Conservation (phyloP, 1,139 yeast species). For the Saccharomycopsis phalli region DNA sequence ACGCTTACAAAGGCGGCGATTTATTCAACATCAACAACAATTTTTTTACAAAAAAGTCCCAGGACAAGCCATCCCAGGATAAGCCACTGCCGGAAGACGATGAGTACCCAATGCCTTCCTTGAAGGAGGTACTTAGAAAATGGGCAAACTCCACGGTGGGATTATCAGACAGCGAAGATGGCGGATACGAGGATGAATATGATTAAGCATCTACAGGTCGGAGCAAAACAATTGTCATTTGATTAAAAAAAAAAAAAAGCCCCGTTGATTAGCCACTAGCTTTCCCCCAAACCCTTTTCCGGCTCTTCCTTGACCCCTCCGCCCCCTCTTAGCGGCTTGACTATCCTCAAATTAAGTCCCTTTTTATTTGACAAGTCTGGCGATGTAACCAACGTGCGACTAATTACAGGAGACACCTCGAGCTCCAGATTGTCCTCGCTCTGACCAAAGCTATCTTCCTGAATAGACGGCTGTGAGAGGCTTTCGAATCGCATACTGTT, state of each 20-base stretch:
- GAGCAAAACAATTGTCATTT: too few species aligned
- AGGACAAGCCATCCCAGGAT: not conserved
- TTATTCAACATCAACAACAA: constrained; percentile 6
- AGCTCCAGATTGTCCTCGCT: not conserved
- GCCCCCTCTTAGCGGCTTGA: constrained; percentile 63
- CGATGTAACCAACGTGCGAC: too few species aligned
- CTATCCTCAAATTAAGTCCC: constrained; percentile 49
- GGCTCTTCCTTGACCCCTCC: too few species aligned
- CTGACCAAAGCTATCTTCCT: not conserved
- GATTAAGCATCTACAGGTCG: too few species aligned
- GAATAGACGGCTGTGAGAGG: not conserved
- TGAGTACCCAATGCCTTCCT: constrained; percentile 9
- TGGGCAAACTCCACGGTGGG: constrained; percentile 20
- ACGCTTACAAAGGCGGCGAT: constrained; percentile 17
- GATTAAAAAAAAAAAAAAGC: too few species aligned
- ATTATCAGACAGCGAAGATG: constrained; percentile 18
- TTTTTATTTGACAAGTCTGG: constrained; percentile 23
- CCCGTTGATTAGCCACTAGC: too few species aligned
- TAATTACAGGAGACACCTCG: constrained; percentile 2
- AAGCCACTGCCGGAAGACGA: not conserved
- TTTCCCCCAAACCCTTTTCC: too few species aligned
- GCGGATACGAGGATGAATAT: constrained; percentile 16
- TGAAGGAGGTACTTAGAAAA: constrained; percentile 16
- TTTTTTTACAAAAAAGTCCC: not conserved
- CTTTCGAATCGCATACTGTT: not conserved